These are phyloP conservation scores for Pterulicium gracile DNA, from an alignment of 1,284 basidiomycete genomes.

Conservation along the genomic window DNA sequence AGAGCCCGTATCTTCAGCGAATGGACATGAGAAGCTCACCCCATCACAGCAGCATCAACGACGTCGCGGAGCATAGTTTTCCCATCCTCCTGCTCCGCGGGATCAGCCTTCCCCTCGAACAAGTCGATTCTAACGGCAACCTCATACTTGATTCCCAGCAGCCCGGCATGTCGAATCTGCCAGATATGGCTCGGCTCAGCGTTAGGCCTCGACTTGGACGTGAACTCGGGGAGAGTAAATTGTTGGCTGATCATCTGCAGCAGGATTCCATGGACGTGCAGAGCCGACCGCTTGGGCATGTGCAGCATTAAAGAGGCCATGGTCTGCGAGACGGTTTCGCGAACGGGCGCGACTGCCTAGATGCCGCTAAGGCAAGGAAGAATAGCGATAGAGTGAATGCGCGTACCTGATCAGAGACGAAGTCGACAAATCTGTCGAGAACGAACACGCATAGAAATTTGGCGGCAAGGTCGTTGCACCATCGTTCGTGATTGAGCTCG, in stretches of 20 bases:
- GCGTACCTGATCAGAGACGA: constrained; percentile 81
- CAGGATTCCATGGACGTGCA: constrained; percentile 76
- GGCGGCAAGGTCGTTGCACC: constrained; percentile 85
- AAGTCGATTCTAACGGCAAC: constrained; percentile 87
- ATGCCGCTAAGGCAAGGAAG: not conserved
- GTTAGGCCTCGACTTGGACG: constrained; percentile 23
- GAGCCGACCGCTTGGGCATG: constrained; percentile 71
- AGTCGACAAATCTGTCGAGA: constrained; percentile 97
- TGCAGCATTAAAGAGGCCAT: constrained; percentile 83
- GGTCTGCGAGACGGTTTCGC: constrained; percentile 94
- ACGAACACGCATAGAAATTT: constrained; percentile 87
- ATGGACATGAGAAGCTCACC: constrained; percentile 37
- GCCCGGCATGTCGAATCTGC: constrained; percentile 95
- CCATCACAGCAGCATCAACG: constrained; percentile 80
- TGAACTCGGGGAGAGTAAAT: constrained; percentile 36
- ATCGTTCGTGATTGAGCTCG: constrained; percentile 60
- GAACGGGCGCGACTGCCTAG: constrained; percentile 90
- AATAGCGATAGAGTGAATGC: constrained; percentile 2
- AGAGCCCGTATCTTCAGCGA: constrained; percentile 10
- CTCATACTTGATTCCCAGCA: constrained; percentile 96
- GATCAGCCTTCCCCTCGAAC: constrained; percentile 34
- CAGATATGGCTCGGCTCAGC: constrained; percentile 68
- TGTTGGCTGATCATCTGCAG: constrained; percentile 92
- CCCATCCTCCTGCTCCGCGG: constrained; percentile 29
- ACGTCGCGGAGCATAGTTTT: constrained; percentile 60